These are phyloP conservation scores for Apiospora phragmitis DNA, from an alignment of 2,329 filamentous ascomycete genomes.

Conservation along the genomic window DNA sequence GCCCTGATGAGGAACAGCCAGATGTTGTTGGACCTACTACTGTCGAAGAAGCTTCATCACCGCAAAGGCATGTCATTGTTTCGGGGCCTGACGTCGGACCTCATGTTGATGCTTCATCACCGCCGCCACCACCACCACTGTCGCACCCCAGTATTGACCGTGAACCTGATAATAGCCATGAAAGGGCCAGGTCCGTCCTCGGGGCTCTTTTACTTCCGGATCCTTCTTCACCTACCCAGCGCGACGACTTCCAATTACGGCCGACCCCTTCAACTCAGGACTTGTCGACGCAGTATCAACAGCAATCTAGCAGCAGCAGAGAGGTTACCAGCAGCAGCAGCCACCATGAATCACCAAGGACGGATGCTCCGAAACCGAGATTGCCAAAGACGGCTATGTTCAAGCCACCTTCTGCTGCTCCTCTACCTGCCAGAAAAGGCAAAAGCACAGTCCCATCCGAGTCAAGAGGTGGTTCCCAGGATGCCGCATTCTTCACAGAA, in stretches of 20 bases:
- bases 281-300: too few relatives aligned
- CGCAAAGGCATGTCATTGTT: not conserved
- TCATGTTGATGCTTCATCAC: not conserved
- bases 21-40: not conserved
- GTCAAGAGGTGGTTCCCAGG: not conserved
- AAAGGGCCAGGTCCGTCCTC: not conserved
- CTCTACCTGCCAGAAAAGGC: not conserved
- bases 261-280: not conserved
- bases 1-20: not conserved
- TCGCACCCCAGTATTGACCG: too few relatives aligned
- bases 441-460: not conserved
- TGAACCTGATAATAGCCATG: not conserved
- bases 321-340: too few relatives aligned
- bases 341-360: not conserved
- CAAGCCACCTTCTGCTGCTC: not conserved
- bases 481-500: not conserved
- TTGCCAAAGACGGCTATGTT: not conserved
- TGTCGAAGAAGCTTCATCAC: not conserved
- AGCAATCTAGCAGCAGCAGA: not conserved
- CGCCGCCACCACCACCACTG: not conserved
- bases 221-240: not conserved
- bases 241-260: not conserved
- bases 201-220: not conserved
- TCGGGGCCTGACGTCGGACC: not conserved
- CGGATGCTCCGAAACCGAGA: not conserved